phyloP scores from a whole-genome alignment of 257 asterid genomes.

The Solanum clarkiae region DNA sequence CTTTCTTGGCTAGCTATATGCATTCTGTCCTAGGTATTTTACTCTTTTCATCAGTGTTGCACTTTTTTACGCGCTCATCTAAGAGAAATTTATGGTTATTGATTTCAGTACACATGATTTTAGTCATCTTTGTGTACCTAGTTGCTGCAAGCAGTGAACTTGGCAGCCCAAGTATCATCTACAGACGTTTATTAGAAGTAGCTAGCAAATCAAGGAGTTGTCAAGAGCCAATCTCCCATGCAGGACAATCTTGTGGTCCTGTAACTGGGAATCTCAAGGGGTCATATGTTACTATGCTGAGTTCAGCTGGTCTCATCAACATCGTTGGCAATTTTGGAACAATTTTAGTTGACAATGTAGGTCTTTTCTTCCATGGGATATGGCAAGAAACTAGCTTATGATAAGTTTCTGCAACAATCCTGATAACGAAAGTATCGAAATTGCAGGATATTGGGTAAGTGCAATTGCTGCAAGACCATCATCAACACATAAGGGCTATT shows the following conservation, averaged over 20 bases:
- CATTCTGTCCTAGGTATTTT: conserved; percentile 75
- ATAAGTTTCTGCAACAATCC: not conserved
- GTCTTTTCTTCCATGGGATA: conserved; percentile 1
- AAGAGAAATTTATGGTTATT: not conserved
- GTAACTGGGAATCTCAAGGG: conserved; percentile 70
- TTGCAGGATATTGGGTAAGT: conserved; percentile 80
- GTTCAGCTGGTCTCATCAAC: conserved; percentile 91
- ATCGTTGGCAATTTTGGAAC: conserved; percentile 91
- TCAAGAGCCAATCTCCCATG: conserved; percentile 43
- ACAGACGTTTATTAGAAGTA: conserved; percentile 55
- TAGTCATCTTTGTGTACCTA: conserved; percentile 76
- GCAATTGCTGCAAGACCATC: conserved; percentile 97
- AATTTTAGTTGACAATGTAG: conserved; percentile 81
- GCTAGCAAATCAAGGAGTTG: conserved; percentile 65
- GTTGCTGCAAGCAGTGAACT: conserved; percentile 67
- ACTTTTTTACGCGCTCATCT: not conserved
- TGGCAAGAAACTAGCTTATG: not conserved
- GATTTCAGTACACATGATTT: conserved; percentile 63
- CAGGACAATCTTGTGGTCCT: conserved; percentile 78
- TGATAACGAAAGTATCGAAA: not conserved
- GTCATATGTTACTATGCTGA: conserved; percentile 74
- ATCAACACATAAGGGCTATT: conserved; percentile 87
- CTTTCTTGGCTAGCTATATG: conserved; percentile 88
- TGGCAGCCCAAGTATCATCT: conserved; percentile 70
- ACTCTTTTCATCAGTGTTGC: not conserved